phyloP scores from a whole-genome alignment of 139 green algal species.

The Coelastrella sp. region DNA sequence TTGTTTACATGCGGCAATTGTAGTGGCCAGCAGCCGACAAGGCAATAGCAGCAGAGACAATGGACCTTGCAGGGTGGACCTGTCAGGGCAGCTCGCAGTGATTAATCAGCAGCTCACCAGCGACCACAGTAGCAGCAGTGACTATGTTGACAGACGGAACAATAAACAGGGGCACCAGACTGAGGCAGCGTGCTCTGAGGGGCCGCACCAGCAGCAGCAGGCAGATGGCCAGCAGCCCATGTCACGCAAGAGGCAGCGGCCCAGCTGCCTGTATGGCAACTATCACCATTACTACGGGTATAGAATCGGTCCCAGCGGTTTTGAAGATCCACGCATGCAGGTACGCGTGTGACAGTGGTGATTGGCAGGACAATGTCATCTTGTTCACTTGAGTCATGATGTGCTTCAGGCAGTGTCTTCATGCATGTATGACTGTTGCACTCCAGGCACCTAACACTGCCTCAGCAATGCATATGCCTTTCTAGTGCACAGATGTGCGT shows the following conservation, averaged over 20 bases:
- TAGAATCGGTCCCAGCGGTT: conserved; percentile 50
- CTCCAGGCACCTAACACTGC: neutral
- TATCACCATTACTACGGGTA: conserved; percentile 93
- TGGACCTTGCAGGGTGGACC: conserved; percentile 44
- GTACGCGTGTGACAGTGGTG: neutral
- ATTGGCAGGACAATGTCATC: neutral
- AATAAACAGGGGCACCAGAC: conserved; percentile 30
- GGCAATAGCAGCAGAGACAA: conserved; percentile 14
- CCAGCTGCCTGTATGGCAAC: conserved; percentile 77
- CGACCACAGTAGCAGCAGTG: conserved; percentile 22
- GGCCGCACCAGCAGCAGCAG: neutral
- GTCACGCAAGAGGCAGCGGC: conserved; percentile 32
- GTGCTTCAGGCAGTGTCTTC: too few relatives aligned
- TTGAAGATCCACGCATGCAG: conserved; percentile 51
- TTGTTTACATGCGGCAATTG: neutral
- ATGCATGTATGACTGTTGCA: neutral
- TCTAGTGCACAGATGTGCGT: too few relatives aligned
- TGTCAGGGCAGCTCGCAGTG: conserved; percentile 52
- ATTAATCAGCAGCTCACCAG: conserved; percentile 48
- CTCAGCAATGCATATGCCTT: too few relatives aligned
- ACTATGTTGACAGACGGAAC: neutral
- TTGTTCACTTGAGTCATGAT: too few relatives aligned
- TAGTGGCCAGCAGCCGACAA: neutral
- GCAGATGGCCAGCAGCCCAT: conserved; percentile 3
- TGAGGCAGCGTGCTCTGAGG: neutral